Percentiles rank a stretch among this genome's conserved stretches.
Conservation (phyloP, 148 eudicot genomes). For the Rhododendron ferrugineum region DNA sequence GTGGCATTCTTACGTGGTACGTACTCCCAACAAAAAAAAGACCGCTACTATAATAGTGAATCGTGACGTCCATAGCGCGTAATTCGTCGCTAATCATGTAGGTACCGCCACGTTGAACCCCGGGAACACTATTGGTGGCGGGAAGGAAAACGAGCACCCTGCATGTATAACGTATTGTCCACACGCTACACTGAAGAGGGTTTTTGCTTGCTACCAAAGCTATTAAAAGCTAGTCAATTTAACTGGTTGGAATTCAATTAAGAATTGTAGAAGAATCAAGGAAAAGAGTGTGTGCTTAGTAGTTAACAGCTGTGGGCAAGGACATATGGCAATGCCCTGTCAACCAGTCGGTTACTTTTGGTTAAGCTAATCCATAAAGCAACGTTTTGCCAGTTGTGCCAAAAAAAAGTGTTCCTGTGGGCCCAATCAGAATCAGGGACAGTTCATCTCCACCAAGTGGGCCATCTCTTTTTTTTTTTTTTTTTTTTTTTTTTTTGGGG, state of each 20-base stretch:
- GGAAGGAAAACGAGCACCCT: not conserved
- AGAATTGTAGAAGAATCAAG: not conserved
- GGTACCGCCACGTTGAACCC: no score
- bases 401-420: not conserved
- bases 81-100: no score
- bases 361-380: not conserved
- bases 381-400: not conserved
- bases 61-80: no score
- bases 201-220: not conserved
- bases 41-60: no score
- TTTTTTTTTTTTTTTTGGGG: no score
- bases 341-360: not conserved
- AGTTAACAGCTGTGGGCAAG: not conserved
- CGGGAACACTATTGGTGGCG: not conserved
- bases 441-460: not conserved
- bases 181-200: not conserved
- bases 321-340: not conserved
- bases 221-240: no score
- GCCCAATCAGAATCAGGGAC: not conserved
- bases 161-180: not conserved
- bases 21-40: no score
- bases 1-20: no score
- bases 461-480: not conserved
- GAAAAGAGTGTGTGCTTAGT: not conserved
- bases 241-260: not conserved